Percentiles rank a stretch among this genome's conserved stretches.
Conservation (phyloP, 2,329 filamentous ascomycete species). For the Fusarium abutilonis region DNA sequence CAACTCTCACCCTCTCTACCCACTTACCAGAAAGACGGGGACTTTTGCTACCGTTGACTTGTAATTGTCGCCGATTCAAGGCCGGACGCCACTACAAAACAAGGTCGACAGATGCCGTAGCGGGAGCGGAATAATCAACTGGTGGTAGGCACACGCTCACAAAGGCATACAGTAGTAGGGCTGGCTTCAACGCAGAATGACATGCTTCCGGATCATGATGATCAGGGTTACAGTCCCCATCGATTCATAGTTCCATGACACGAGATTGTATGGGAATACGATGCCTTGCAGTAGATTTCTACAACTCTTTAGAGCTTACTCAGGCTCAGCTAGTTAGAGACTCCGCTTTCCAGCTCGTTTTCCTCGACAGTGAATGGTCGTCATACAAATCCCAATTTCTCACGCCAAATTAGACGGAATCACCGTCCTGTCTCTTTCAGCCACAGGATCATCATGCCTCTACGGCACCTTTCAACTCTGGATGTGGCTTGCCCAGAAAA, state of each 20-base stretch:
- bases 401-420: constrained; percentile 19
- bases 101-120: constrained; percentile 30
- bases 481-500: constrained; percentile 35
- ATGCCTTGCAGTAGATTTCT: neutral
- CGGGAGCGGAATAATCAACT: constrained; percentile 11
- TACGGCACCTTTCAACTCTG: neutral
- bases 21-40: neutral
- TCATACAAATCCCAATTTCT: neutral
- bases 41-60: constrained; percentile 11
- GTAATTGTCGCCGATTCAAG: constrained; percentile 29
- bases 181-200: constrained; percentile 13
- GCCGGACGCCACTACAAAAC: constrained; percentile 28
- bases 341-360: constrained; percentile 28
- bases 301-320: neutral
- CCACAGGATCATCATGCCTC: constrained; percentile 31
- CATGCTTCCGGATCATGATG: constrained; percentile 13
- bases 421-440: constrained; percentile 20
- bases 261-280: constrained; percentile 28
- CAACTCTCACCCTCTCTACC: constrained; percentile 1
- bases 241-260: constrained; percentile 9
- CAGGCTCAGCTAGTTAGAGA: neutral
- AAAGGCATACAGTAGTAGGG: constrained; percentile 6
- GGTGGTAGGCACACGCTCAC: constrained; percentile 8
- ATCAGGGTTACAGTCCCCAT: constrained; percentile 14
- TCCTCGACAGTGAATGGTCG: neutral